Evolutionary conservation across 2,329 filamentous ascomycete species (phyloP).

Genomic region (Tolypocladium cylindrosporum): DNA sequence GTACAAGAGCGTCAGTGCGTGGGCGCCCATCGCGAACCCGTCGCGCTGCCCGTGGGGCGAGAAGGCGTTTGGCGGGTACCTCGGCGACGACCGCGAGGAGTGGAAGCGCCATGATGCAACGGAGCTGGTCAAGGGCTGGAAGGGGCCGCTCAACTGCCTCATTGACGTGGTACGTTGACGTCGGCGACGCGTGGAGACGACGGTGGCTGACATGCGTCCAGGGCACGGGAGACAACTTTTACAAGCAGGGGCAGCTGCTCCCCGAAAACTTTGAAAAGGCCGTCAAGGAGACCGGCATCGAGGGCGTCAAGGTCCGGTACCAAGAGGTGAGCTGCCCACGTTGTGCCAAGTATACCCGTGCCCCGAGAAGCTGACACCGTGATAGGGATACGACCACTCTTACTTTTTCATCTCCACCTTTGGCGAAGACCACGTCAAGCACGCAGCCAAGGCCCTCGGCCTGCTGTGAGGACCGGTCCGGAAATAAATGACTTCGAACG

Average conservation of each 20-base stretch:
- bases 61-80: conserved; percentile 89
- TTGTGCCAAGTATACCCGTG: neutral
- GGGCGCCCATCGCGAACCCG: conserved; percentile 85
- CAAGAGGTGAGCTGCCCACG: conserved; percentile 47
- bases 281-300: conserved; percentile 63
- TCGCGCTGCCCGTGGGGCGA: conserved; percentile 82
- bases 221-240: conserved; percentile 94
- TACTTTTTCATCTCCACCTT: conserved; percentile 96
- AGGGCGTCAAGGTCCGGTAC: conserved; percentile 69
- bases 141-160: conserved; percentile 61
- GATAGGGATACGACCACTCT: conserved; percentile 82
- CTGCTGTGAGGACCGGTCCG: conserved; percentile 13
- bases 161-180: conserved; percentile 67
- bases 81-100: conserved; percentile 63
- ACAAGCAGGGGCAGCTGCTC: conserved; percentile 84
- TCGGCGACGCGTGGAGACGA: neutral
- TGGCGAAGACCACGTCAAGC: conserved; percentile 79
- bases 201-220: conserved; percentile 16
- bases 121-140: conserved; percentile 72
- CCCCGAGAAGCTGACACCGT: neutral
- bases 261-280: conserved; percentile 86
- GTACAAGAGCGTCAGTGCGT: conserved; percentile 84
- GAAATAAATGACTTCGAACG: neutral
- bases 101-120: conserved; percentile 92
- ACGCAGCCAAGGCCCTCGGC: conserved; percentile 75